Base-by-base conservation (phyloP, 2,329 filamentous ascomycete species). In the Phyllachora maydis region DNA sequence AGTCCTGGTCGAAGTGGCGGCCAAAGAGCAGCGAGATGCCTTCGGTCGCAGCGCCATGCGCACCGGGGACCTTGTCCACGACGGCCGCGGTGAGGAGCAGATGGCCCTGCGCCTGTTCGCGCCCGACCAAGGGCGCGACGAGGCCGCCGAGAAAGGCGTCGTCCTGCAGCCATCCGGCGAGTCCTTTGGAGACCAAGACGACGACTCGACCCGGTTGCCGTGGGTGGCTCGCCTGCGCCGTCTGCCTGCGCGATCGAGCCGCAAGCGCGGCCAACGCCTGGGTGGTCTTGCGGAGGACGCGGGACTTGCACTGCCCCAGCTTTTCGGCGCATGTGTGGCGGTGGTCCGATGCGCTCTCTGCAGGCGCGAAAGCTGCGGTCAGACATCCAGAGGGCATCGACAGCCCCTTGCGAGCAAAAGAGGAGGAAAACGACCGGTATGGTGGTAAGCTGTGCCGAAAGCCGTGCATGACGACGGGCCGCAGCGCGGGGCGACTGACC, bases 131-230 rank as follows among this genome's bases (percentile, higher is more conserved):
- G 5, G 25, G 28, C 23, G 23, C 22, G 10, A 54, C 33, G 9
- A 53, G 27, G 4, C 26, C 25, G 1, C 40, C 32, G 31, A 54
- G 34, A 23, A 54, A 54, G 8, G 23, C 28, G 7, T 39, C 32
- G 26, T 64, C 50, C 6, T 55, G 49, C 4, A 66, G 38, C 43
- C 52, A 56, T 8, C 42, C 41, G n/a, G 56, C 48, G 24, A 62
- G 51, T 10, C 50, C 37, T 13, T 49, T 52, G 11, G 60, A 63
- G 11, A 52, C 51, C 7, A 68, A 43, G 11, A 68, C 42, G 12
- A 64, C 50, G n/a, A n/a, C n/a, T n/a, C n/a, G n/a, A n/a, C n/a
- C n/a, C n/a, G n/a, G n/a, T n/a, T n/a, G n/a, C n/a, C n/a, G n/a
- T n/a, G n/a, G n/a, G n/a, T n/a, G n/a, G n/a, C n/a, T n/a, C n/a